A percentile compares a stretch with the other conserved stretches of the same genome.
Conservation (phyloP, 2,329 filamentous ascomycete genomes). For the Colletotrichum euphorbiae region DNA sequence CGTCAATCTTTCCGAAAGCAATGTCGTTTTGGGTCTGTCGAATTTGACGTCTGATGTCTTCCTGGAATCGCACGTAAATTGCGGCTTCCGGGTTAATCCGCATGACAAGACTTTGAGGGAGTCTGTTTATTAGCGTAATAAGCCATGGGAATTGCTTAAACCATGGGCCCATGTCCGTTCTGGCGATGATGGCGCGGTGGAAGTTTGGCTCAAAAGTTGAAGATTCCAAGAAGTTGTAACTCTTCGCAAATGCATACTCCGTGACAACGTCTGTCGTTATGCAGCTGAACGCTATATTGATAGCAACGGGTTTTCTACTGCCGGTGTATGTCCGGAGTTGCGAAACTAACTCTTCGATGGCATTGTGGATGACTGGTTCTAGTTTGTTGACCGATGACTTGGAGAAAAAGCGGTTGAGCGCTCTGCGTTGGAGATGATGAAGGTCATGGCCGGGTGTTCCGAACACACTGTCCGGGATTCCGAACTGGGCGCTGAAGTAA, state of each 20-base stretch:
- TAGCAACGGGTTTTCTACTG: slow-evolving; percentile 45
- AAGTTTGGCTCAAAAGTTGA: not conserved
- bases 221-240: not conserved
- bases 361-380: not conserved
- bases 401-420: not conserved
- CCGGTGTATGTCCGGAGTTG: not conserved
- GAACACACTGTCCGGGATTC: slow-evolving; percentile 42
- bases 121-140: not conserved
- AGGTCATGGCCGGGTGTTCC: not conserved
- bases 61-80: not conserved
- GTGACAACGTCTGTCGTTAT: slow-evolving; percentile 25
- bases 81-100: not conserved
- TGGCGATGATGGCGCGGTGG: not conserved
- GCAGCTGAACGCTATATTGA: slow-evolving; percentile 46
- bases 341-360: not conserved
- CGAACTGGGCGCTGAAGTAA: slow-evolving; percentile 23
- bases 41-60: not conserved
- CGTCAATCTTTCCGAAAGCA: not conserved
- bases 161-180: not conserved
- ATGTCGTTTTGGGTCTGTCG: not conserved
- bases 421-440: not conserved
- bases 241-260: not conserved
- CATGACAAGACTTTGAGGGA: not conserved
- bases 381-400: not conserved
- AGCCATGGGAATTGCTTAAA: not conserved